Conservation (phyloP, 176 grass and related monocot species). For the Musa itinerans region DNA sequence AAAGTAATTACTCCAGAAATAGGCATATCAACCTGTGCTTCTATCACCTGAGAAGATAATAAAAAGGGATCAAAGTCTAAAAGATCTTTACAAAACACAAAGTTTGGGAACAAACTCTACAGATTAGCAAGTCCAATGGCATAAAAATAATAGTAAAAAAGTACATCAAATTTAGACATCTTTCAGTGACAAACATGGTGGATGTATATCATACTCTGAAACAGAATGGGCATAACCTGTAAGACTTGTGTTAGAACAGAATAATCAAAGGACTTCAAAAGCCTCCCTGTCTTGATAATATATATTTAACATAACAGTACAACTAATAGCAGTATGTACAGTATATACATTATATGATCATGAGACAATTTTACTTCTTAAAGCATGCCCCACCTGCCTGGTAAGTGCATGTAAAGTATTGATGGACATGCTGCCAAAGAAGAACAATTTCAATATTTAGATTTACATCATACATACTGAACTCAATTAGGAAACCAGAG, state of each 20-base stretch:
- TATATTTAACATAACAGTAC: background rate
- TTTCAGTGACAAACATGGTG: background rate
- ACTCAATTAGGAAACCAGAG: background rate
- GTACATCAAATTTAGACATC: background rate
- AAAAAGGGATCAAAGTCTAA: constrained; percentile 13
- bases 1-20: constrained; percentile 81
- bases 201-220: background rate
- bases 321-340: background rate
- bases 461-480: background rate
- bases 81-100: background rate
- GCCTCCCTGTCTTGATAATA: background rate
- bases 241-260: background rate
- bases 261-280: background rate
- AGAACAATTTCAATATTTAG: background rate
- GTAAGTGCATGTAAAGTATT: background rate
- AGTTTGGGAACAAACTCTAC: background rate
- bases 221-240: background rate
- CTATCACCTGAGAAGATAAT: constrained; percentile 68
- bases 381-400: background rate
- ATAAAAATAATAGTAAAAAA: background rate
- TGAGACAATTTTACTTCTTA: background rate
- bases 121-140: background rate
- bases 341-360: background rate
- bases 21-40: constrained; percentile 96
- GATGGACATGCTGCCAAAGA: background rate